Conservation (phyloP, 2,329 filamentous ascomycete genomes). For the Penicillium sp. region DNA sequence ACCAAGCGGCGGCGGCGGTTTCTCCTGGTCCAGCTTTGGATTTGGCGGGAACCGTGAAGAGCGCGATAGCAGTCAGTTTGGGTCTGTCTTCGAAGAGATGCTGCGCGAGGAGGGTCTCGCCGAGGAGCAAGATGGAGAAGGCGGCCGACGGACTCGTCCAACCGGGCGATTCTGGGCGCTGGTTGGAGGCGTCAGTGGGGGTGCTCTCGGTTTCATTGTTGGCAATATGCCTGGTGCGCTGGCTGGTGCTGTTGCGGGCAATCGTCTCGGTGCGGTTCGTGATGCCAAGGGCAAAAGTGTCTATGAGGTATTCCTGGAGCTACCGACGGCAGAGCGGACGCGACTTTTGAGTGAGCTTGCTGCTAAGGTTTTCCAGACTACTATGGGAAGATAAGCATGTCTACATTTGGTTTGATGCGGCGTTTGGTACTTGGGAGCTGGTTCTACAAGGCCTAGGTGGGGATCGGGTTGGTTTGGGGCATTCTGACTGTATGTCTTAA, state of each 20-base stretch:
- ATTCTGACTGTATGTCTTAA: not conserved
- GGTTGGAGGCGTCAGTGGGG: conserved; percentile 81
- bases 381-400: conserved; percentile 30
- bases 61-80: conserved; percentile 72
- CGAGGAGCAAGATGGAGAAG: conserved; percentile 60
- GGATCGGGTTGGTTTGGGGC: not conserved
- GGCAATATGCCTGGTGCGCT: conserved; percentile 87
- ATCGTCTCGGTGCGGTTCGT: conserved; percentile 82
- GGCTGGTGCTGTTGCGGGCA: conserved; percentile 88
- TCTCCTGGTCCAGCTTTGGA: conserved; percentile 75
- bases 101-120: conserved; percentile 81
- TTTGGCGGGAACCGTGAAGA: conserved; percentile 48
- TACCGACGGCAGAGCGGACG: conserved; percentile 79
- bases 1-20: conserved; percentile 50
- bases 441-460: not conserved
- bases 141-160: conserved; percentile 41
- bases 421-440: conserved; percentile 4
- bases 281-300: conserved; percentile 94
- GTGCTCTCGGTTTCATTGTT: conserved; percentile 89
- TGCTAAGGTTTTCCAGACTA: conserved; percentile 68
- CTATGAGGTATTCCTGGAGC: conserved; percentile 81
- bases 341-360: conserved; percentile 80
- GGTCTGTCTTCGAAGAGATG: conserved; percentile 87
- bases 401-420: not conserved
- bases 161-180: conserved; percentile 83